These are phyloP conservation scores for Aspergillus glaucus DNA, from an alignment of 2,329 filamentous ascomycete genomes.

Conservation along the genomic window DNA sequence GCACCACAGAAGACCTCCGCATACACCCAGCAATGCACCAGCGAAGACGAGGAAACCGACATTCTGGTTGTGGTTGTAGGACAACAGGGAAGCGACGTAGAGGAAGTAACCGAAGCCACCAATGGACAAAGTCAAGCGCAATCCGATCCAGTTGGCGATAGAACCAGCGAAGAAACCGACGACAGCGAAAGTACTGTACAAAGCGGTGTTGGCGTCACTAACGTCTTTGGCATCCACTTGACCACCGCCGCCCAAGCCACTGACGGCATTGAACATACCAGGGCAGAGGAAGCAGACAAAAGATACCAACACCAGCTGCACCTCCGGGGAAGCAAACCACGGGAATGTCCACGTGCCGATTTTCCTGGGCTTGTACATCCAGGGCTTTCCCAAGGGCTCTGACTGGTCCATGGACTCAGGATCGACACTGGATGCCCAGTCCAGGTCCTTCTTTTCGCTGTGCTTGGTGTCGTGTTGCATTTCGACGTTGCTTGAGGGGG, in stretches of 20 bases:
- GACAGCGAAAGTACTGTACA: conserved; percentile 66
- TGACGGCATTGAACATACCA: conserved; percentile 65
- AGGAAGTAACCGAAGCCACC: conserved; percentile 45
- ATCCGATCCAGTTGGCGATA: conserved; percentile 40
- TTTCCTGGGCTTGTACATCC: conserved; percentile 62
- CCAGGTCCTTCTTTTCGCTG: not conserved
- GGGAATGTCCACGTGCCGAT: conserved; percentile 50
- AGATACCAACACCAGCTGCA: conserved; percentile 65
- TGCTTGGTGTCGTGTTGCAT: not conserved
- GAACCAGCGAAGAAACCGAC: conserved; percentile 58
- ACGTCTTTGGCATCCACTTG: conserved; percentile 52
- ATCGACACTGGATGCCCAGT: conserved; percentile 7
- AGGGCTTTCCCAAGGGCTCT: conserved; percentile 37
- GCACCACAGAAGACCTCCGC: conserved; percentile 46
- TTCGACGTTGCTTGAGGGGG: not conserved
- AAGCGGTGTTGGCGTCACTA: conserved; percentile 62
- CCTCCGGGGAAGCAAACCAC: conserved; percentile 68
- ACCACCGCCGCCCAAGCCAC: conserved; percentile 60
- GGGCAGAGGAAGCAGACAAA: conserved; percentile 67
- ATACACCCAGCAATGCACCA: conserved; percentile 45
- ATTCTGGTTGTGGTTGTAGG: conserved; percentile 46
- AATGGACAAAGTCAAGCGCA: conserved; percentile 39
- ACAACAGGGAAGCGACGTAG: conserved; percentile 45
- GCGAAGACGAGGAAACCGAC: conserved; percentile 45
- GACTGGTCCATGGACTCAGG: conserved; percentile 17